Base-by-base conservation (phyloP, 306 rosid species). In the Senna siamea region DNA sequence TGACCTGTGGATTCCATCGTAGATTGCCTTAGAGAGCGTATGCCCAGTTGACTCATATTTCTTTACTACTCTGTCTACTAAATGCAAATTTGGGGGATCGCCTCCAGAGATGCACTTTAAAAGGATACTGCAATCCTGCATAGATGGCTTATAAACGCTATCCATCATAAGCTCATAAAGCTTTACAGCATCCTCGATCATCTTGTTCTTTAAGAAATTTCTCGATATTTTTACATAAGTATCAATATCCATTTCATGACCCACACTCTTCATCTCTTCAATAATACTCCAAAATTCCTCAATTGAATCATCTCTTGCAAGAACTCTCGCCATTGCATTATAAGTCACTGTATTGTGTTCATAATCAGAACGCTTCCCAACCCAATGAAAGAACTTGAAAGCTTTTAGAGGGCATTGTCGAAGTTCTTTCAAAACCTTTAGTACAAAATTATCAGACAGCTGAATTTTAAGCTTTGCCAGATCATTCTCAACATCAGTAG, bases 151-250 rank as follows among this genome's bases (percentile, higher is more conserved):
- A 66, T 81, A 89, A 8, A 93, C 79, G 61, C 99, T 82, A 83
- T 92, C 95, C 96, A 94, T 89, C 97, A 92, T 94, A 72, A 79
- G 80, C 88, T 92, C 99, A 55, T 81, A 94, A 75, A 94, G 95
- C 88, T 81, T 87, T 48, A 94, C 99, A 6, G 96, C 96, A 22
- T 92, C 97, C 76, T 82, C 92, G 65, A 87, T 61, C 95, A 89
- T 78, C 84, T 52, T 83, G 69, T 54, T 63, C 89, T 76, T 94
- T 66, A 80, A 87, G 73, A 94, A 85, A 74, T 81, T 81, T 88
- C 94, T 86, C 0, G 88, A 79, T 69, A 94, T 76, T 89, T 90
- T 94, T 65, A 84, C 37, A 10, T 92, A 92, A 66, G 90, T 88
- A 79, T 94, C 97, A 26, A 94, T 75, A 70, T 94, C 99, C 77